These are phyloP conservation scores for Verticillium nubilum DNA, from an alignment of 2,329 filamentous ascomycete genomes.

Conservation along the genomic window DNA sequence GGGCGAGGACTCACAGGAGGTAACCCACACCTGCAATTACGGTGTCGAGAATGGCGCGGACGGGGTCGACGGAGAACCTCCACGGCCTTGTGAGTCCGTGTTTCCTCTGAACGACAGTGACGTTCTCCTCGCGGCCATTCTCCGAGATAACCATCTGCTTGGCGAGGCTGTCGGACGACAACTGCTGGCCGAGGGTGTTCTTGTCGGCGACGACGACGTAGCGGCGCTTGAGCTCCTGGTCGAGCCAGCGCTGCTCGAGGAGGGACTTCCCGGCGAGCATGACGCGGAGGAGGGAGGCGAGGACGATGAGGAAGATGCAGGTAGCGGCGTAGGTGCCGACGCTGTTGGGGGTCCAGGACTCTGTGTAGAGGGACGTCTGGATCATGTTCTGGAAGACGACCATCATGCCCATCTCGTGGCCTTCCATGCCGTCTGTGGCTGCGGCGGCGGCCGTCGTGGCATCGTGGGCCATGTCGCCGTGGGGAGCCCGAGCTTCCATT, in stretches of 20 bases:
- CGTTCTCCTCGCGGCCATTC: slow-evolving; percentile 76
- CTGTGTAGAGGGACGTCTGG: slow-evolving; percentile 50
- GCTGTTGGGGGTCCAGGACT: slow-evolving; percentile 66
- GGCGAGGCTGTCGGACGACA: slow-evolving; percentile 53
- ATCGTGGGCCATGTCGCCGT: slow-evolving; percentile 1
- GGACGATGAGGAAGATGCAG: slow-evolving; percentile 82
- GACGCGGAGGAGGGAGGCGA: slow-evolving; percentile 64
- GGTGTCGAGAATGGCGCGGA: slow-evolving; percentile 66
- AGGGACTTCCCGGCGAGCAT: slow-evolving; percentile 68
- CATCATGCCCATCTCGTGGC: slow-evolving; percentile 30
- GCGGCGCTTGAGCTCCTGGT: slow-evolving; percentile 65
- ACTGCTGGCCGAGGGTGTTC: slow-evolving; percentile 50
- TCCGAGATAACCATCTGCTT: slow-evolving; percentile 64
- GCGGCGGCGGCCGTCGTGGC: background rate
- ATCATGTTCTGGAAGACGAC: slow-evolving; percentile 56
- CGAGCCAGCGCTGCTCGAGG: slow-evolving; percentile 60
- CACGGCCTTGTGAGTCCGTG: slow-evolving; percentile 58
- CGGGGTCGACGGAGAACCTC: slow-evolving; percentile 73
- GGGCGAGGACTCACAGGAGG: slow-evolving; percentile 62
- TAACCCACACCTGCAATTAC: slow-evolving; percentile 74
- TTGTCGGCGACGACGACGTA: slow-evolving; percentile 71
- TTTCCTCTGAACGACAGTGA: slow-evolving; percentile 63
- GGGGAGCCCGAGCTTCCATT: background rate
- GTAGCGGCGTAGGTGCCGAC: slow-evolving; percentile 76
- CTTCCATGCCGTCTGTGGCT: slow-evolving; percentile 6